phyloP scores from a whole-genome alignment of 345 rosid species.

The Ceriops decandra region DNA sequence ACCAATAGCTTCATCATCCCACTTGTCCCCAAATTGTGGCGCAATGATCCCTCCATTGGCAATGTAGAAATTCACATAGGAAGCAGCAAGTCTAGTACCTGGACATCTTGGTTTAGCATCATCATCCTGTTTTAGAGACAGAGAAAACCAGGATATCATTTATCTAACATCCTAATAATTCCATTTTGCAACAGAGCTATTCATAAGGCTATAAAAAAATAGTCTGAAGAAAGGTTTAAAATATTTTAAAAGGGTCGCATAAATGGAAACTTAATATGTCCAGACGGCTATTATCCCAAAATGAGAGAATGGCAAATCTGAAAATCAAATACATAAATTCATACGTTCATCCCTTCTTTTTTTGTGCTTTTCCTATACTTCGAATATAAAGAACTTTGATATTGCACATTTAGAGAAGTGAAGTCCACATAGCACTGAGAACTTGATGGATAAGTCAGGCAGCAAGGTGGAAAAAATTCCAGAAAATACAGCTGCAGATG shows the following conservation, averaged over 20 bases:
- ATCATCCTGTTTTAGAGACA: slow-evolving; percentile 38
- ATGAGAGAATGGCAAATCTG: neutral
- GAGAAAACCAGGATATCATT: slow-evolving; percentile 4
- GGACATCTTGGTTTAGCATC: slow-evolving; percentile 59
- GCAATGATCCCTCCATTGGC: slow-evolving; percentile 65
- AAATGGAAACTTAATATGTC: neutral
- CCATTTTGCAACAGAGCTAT: neutral
- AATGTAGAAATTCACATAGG: slow-evolving; percentile 78
- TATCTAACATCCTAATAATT: neutral
- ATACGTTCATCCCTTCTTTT: neutral
- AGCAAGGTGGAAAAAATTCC: neutral
- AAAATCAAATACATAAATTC: neutral
- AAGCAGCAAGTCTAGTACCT: slow-evolving; percentile 83
- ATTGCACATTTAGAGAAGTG: neutral
- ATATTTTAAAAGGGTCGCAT: neutral
- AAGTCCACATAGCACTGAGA: neutral
- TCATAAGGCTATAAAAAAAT: no score
- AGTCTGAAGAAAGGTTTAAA: neutral
- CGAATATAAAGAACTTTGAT: neutral
- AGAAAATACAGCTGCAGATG: neutral
- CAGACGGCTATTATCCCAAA: neutral
- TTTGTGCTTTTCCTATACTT: neutral
- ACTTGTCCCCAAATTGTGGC: slow-evolving; percentile 81
- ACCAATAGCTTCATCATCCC: slow-evolving; percentile 74
- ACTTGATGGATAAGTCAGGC: neutral